Evolutionary conservation across 345 rosid genomes (phyloP), one percentile per base, ranked within the genome.

Genomic region (Reutealis trisperma): DNA sequence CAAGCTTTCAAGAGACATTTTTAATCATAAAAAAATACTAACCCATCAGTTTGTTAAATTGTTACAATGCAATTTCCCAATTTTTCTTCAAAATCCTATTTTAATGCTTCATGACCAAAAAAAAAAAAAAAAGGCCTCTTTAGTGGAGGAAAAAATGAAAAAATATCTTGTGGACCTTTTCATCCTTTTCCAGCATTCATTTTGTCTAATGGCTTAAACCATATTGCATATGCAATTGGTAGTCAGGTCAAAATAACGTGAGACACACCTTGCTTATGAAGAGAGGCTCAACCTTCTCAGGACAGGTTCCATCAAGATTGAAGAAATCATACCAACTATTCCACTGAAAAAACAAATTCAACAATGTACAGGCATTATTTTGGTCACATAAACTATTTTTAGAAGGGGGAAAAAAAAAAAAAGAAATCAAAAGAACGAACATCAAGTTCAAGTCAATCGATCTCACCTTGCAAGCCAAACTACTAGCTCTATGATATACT

Each of bases 251-350:
- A 30, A 58, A 67, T 41, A 16, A 58, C 27, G 59, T 32, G 21
- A 49, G 27, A 15, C 45, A 69, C 78, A 91, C 99, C 96, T 96
- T 96, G 88, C 99, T 92, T 79, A 93, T 86, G 83, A 88, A 90
- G 70, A 96, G 90, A 72, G 99, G 98, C 81, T 93, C 86, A 37
- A 96, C 91, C 86, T 92, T 96, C 88, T 86, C 88, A 2, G 85
- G 88, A 49, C 60, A 68, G 70, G 96, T 79, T 70, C 97, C 96
- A 74, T 96, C 92, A 41, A 96, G 88, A 83, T 96, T 89, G 82
- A 92, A 81, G 82, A 92, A 96, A 76, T 91, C 94, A 70, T 73
- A 83, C 94, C 95, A 90, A 63, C 83, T 92, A 82, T 68, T 85
- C 93, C 93, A 90, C 97, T 93, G 82, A 79, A 58, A 80, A 37